Evolutionary conservation across 2,329 filamentous ascomycete genomes (phyloP), one percentile per base, ranked within the genome.

Genomic region (Didymella pomorum): DNA sequence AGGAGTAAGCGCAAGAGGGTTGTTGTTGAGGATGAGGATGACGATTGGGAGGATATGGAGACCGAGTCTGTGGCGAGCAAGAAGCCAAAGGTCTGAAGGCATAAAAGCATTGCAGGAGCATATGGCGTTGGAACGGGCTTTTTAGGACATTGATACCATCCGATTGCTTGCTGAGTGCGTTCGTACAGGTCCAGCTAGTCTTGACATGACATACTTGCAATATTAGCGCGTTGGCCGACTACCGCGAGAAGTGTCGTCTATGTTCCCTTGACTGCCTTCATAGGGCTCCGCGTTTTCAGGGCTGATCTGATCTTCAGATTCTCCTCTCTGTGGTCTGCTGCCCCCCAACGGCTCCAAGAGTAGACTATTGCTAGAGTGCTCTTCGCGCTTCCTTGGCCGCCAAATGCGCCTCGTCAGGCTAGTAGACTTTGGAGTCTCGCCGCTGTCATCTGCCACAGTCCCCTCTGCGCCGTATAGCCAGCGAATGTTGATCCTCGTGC

Each of bases 11-110:
- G 75, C 41, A 78, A 73, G 64, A 64, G 72, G 26, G 67, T 68
- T 7, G 64, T 78, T 20, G 63, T 73, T 7, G 74, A 76, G 3
- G 77, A 78, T 10, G 77, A 78, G 6, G 76, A 76, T 9, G 76
- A 77, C 18, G 71, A 71, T 5, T 75, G 68, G 60, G 75, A 77
- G 37, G 76, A 74, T 16, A 65, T 69, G 65, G 73, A 72, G 21
- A 62, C 62, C n/a, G 71, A 58, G 14, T 65, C 65, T 23, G 66
- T 66, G 18, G 43, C 52, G 11, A 43, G 39, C n/a, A 54, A 55
- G 35, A 60, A 55, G 18, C 58, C 56, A 23, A 71, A 58, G 56
- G 58, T 61, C 20, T 74, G 44, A 68, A 28, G 18, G 12, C 20
- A 23, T 1, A 23, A 42, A 47, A 46, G 50, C 44, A 45, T 43